phyloP scores from a whole-genome alignment of 345 rosid species.

The Eucalyptus sp. region DNA sequence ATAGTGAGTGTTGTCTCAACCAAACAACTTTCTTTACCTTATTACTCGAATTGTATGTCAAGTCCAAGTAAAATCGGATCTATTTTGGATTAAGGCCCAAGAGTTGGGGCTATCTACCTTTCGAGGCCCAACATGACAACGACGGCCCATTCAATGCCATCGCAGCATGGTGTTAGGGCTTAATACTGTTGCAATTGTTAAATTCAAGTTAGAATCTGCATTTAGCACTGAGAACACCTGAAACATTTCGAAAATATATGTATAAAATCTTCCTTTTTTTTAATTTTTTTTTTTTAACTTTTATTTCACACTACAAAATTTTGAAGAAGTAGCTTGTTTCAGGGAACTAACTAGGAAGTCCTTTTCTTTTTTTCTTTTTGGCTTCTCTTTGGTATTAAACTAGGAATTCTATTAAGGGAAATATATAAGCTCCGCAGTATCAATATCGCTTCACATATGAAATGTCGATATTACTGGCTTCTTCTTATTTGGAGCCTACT shows the following conservation, averaged over 20 bases:
- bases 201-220: rapidly evolving
- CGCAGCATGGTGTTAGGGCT: rapidly evolving
- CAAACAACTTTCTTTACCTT: no score
- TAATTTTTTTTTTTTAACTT: no score
- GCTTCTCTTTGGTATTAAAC: not conserved
- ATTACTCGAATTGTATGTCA: no score
- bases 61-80: not conserved
- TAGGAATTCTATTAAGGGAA: not conserved
- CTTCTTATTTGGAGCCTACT: not conserved
- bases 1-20: no score
- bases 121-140: not conserved
- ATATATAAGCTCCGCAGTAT: rapidly evolving
- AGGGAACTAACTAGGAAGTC: not conserved
- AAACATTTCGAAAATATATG: not conserved
- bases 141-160: not conserved
- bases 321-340: not conserved
- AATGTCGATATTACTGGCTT: not conserved
- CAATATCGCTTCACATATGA: not conserved
- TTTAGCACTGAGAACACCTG: not conserved
- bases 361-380: no score
- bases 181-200: not conserved
- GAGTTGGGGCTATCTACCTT: not conserved
- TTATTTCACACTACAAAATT: not conserved
- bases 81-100: not conserved
- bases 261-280: no score